phyloP scores from a whole-genome alignment of 2,329 filamentous ascomycete species.

The Endoconidiophora laricicola region DNA sequence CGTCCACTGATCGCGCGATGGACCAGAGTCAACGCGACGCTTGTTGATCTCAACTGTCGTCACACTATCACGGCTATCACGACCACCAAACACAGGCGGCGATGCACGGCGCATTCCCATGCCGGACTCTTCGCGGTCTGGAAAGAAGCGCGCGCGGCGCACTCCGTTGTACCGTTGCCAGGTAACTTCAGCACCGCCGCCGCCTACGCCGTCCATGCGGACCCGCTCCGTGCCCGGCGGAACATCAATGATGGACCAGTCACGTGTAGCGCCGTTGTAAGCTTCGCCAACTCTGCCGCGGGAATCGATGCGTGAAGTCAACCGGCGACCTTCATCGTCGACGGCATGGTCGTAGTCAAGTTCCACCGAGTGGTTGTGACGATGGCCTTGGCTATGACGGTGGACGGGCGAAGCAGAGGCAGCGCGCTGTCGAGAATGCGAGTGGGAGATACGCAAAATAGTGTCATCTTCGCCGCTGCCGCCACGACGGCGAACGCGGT shows the following conservation, averaged over 20 bases:
- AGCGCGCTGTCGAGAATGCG: constrained; percentile 14
- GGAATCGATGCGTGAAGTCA: constrained; percentile 36
- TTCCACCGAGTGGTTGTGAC: constrained; percentile 51
- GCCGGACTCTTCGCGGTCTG: constrained; percentile 36
- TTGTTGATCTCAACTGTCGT: constrained; percentile 39
- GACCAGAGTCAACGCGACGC: constrained; percentile 28
- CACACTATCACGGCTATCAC: constrained; percentile 27
- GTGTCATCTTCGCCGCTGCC: constrained; percentile 25
- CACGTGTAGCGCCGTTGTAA: constrained; percentile 54
- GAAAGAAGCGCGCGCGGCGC: constrained; percentile 54
- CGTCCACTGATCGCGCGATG: constrained; percentile 65
- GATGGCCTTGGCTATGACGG: constrained; percentile 16
- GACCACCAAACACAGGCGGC: constrained; percentile 15
- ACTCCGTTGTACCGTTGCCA: constrained; percentile 71
- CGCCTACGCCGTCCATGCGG: constrained; percentile 64
- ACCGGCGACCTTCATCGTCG: constrained; percentile 48
- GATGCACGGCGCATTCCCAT: background rate
- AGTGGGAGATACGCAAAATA: constrained; percentile 30
- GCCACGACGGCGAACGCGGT: background rate
- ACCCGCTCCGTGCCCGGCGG: constrained; percentile 69
- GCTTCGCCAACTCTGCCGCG: constrained; percentile 58
- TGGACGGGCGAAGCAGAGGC: constrained; percentile 26
- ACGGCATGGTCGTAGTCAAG: constrained; percentile 21
- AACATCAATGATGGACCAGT: constrained; percentile 71
- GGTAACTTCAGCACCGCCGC: constrained; percentile 56